Conservation (phyloP, 805 yeast genomes). For the Wickerhamiella sorbophila region DNA sequence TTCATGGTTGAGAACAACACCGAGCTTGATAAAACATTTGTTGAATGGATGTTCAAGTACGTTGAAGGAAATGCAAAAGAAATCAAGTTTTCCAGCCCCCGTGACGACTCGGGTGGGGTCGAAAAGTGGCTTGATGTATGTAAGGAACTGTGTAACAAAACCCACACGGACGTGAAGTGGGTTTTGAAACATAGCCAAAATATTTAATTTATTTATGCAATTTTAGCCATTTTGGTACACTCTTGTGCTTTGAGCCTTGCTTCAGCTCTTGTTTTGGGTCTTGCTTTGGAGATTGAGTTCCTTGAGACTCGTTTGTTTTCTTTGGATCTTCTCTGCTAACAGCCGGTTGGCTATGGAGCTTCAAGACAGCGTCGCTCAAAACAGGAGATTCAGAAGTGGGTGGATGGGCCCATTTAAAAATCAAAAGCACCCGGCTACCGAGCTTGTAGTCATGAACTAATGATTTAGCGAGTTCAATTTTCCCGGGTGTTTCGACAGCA, state of each 20-base stretch:
- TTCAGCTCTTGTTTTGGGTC: neutral
- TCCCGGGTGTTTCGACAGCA: constrained; percentile 35
- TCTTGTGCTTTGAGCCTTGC: constrained; percentile 3
- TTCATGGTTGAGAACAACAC: neutral
- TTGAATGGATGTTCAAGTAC: neutral
- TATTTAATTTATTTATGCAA: constrained; percentile 11
- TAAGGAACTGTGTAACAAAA: neutral
- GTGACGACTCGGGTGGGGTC: neutral
- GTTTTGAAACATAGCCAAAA: neutral
- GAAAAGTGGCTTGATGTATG: neutral
- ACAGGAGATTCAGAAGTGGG: constrained; percentile 5
- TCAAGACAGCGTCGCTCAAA: constrained; percentile 12
- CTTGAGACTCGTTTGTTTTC: no score
- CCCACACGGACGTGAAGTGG: neutral
- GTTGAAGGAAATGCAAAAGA: neutral
- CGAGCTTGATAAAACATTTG: neutral
- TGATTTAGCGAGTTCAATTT: constrained; percentile 21
- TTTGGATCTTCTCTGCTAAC: neutral
- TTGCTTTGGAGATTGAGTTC: neutral
- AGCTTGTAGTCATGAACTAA: constrained; percentile 31
- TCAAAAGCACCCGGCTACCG: constrained; percentile 33
- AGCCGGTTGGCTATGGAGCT: neutral
- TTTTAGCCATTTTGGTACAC: constrained; percentile 19
- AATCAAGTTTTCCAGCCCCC: neutral
- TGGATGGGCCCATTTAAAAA: constrained; percentile 23